Evolutionary conservation across 2,329 filamentous ascomycete genomes (phyloP), one percentile per base, ranked within the genome.

Genomic region (Arthrobotrys sinensis): DNA sequence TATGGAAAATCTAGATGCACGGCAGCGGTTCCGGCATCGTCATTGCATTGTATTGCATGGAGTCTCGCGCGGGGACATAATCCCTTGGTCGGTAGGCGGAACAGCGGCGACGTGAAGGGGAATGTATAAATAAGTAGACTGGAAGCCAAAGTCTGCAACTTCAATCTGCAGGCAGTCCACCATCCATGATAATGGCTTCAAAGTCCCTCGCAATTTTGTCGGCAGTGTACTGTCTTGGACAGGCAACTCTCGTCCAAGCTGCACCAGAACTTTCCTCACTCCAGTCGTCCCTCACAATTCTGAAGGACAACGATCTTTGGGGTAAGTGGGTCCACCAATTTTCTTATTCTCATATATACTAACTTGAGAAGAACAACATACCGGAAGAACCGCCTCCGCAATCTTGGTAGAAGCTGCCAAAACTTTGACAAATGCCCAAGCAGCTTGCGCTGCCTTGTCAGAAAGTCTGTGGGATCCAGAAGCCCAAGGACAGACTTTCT

Each of bases 401-500:
- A 65, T 75, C 12, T 34, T 75, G 7, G 60, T 68, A 24, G 70
- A 75, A 48, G 46, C 32, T 45, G 43, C 53, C 10, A 67, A 38
- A 24, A 16, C 46, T 11, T 16, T 50, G 10, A 3, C 38, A n/a
- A 34, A 52, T 36, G 70, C 52, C 4, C 50, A 34, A 8, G 32
- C 21, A 8, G 24, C 50, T 16, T 75, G 70, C n/a, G 43, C 63
- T n/a, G 28, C 63, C 6, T 32, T 67, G 19, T 62, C 50, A 5
- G 70, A 75, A 46, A 38, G 28, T 10, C 63, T 75, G 10, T 75
- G 62, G 70, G 28, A 63, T 4, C 63, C 63, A 14, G 48, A 55
- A 34, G 36, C 43, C 14, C 24, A 28, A 24, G 62, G 36, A 12
- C 38, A 45, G 4, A 32, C 53, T 10, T 40, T 36, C 19, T 57